Evolutionary conservation across 1,284 basidiomycete species (phyloP).

Genomic region (Fomitopsis betulina): DNA sequence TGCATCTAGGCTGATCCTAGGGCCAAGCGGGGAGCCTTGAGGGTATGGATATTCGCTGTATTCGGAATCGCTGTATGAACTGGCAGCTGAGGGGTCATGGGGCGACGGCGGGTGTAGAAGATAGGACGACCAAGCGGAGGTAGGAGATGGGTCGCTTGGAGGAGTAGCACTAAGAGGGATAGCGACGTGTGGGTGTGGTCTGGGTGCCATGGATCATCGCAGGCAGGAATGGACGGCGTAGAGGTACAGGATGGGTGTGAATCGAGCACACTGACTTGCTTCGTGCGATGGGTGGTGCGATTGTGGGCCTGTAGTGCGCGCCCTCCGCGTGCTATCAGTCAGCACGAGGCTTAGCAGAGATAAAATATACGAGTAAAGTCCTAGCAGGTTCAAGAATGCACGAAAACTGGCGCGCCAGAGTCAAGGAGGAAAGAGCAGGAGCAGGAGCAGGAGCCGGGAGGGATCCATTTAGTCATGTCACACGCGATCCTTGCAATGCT

Average conservation of each 20-base stretch:
- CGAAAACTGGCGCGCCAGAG: background rate
- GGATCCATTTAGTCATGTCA: too few species aligned
- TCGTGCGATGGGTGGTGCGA: background rate
- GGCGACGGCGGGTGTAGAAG: conserved; percentile 27
- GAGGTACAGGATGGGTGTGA: background rate
- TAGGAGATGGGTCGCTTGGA: conserved; percentile 26
- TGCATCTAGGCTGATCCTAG: conserved; percentile 26
- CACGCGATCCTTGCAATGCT: too few species aligned
- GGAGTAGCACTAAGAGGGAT: conserved; percentile 35
- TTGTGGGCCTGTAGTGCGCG: background rate
- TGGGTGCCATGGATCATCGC: conserved; percentile 10
- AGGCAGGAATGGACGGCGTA: background rate
- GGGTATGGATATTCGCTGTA: conserved; percentile 15
- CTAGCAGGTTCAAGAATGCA: background rate
- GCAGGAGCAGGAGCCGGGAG: too few species aligned
- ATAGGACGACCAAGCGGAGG: conserved; percentile 23
- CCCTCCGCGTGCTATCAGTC: background rate
- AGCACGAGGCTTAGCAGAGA: background rate
- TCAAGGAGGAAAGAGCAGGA: too few species aligned
- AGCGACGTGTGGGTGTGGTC: conserved; percentile 29
- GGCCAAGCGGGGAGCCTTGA: conserved; percentile 12
- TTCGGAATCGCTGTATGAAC: conserved; percentile 19
- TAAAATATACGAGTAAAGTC: background rate
- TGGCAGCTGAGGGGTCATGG: conserved; percentile 26
- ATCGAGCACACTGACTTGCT: background rate